phyloP scores from a whole-genome alignment of 129 eudicot genomes.

The Centella asiatica region DNA sequence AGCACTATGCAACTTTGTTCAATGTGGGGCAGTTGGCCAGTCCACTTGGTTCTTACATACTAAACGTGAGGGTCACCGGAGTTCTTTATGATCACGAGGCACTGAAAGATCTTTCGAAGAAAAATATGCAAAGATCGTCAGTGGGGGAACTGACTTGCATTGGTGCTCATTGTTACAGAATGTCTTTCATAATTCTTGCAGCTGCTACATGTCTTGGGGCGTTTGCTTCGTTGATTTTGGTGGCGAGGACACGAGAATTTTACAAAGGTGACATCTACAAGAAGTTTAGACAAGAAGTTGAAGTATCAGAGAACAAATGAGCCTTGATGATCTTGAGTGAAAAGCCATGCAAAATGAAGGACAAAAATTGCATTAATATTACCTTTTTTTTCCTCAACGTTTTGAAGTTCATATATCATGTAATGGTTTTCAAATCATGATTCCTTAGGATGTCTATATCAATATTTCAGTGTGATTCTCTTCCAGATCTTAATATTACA shows the following conservation, averaged over 20 bases:
- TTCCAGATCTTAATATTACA: no score
- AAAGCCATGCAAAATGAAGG: neutral
- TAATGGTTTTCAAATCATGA: neutral
- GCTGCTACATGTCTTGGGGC: conserved; percentile 59
- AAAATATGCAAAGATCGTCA: conserved; percentile 37
- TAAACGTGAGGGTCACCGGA: conserved; percentile 71
- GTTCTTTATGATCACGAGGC: conserved; percentile 71
- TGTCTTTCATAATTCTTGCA: conserved; percentile 46
- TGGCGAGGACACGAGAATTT: conserved; percentile 56
- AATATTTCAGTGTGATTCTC: no score
- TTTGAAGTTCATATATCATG: neutral
- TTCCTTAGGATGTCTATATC: no score
- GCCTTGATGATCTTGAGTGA: no score
- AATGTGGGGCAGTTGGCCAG: conserved; percentile 72
- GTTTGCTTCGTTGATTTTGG: conserved; percentile 51
- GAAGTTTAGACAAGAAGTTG: conserved; percentile 47
- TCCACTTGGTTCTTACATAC: conserved; percentile 70
- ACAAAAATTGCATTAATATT: neutral
- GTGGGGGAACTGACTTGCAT: conserved; percentile 68
- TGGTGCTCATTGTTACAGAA: conserved; percentile 49
- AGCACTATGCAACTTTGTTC: conserved; percentile 65
- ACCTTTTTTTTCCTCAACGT: neutral
- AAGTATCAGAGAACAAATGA: conserved; percentile 1
- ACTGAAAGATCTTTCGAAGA: conserved; percentile 32
- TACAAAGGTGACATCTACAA: conserved; percentile 67